Evolutionary conservation across 805 yeast genomes (phyloP).

Genomic region (Ogataea angusta): DNA sequence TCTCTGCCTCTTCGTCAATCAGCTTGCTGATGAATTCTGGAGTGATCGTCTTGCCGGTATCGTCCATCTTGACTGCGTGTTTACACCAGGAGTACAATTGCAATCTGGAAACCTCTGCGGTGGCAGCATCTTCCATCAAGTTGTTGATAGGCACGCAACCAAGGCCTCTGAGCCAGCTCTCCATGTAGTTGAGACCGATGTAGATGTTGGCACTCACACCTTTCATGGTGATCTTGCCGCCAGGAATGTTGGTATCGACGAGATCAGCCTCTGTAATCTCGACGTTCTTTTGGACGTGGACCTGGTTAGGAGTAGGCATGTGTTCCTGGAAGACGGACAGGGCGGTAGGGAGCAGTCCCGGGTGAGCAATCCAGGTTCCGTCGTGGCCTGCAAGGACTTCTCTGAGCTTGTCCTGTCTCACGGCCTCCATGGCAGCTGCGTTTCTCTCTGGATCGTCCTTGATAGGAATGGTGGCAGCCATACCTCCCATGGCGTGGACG

Average conservation of each 20-base stretch:
- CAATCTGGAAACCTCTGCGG: constrained; percentile 82
- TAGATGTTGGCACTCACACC: constrained; percentile 72
- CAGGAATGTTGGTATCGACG: constrained; percentile 59
- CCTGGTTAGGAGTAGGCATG: constrained; percentile 83
- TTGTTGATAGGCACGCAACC: constrained; percentile 86
- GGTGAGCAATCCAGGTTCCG: constrained; percentile 90
- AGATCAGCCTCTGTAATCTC: constrained; percentile 53
- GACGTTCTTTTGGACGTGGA: constrained; percentile 44
- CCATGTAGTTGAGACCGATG: constrained; percentile 78
- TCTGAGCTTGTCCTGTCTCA: constrained; percentile 69
- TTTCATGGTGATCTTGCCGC: constrained; percentile 60
- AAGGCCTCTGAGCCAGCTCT: constrained; percentile 79
- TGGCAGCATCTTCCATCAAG: constrained; percentile 88
- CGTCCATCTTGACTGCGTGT: constrained; percentile 58
- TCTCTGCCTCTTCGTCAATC: constrained; percentile 59
- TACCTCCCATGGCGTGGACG: constrained; percentile 87
- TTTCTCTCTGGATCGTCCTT: constrained; percentile 65
- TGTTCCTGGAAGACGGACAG: constrained; percentile 67
- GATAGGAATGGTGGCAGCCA: constrained; percentile 87
- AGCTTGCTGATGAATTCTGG: constrained; percentile 55
- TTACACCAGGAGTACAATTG: constrained; percentile 83
- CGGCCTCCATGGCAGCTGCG: constrained; percentile 66
- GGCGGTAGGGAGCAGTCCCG: constrained; percentile 73
- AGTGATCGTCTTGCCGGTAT: constrained; percentile 55
- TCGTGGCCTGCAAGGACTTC: constrained; percentile 80